Percentiles rank a stretch among this genome's conserved stretches.
phyloP scores from a whole-genome alignment of 2,329 filamentous ascomycete species.

The Phialemonium atrogriseum region DNA sequence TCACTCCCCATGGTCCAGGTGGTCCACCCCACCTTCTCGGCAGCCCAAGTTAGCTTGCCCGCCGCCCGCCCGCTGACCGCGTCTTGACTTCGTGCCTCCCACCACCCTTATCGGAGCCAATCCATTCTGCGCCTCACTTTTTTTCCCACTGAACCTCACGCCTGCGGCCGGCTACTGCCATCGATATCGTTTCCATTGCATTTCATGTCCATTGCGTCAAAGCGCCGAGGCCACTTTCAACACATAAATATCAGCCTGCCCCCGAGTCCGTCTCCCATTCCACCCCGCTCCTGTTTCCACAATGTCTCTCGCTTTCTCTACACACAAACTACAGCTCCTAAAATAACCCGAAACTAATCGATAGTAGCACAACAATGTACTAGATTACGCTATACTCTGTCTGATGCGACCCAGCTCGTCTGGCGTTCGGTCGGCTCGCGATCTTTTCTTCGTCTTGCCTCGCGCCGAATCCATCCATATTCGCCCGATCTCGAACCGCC shows the following conservation, averaged over 20 bases:
- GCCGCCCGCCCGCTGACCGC: constrained; percentile 5
- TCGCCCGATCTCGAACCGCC: constrained; percentile 7
- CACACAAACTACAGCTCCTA: no score
- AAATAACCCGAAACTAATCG: constrained; percentile 13
- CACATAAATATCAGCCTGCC: no score
- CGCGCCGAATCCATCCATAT: constrained; percentile 4
- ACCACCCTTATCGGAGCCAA: constrained; percentile 6
- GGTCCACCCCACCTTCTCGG: no score
- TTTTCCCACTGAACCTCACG: constrained; percentile 4
- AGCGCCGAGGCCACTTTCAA: no score
- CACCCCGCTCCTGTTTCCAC: no score
- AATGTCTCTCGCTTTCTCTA: constrained; percentile 6
- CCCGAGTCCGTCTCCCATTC: no score
- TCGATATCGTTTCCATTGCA: no score
- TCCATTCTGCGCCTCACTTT: constrained; percentile 17
- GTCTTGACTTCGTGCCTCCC: constrained; percentile 2
- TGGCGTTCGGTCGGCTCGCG: constrained; percentile 14
- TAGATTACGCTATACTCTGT: constrained; percentile 18
- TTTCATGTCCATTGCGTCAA: constrained; percentile 9
- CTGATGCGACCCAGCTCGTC: constrained; percentile 15
- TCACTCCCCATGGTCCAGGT: no score
- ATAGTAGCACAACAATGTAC: constrained; percentile 26
- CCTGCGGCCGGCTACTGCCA: no score
- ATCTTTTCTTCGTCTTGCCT: constrained; percentile 6
- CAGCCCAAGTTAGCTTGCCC: no score